Evolutionary conservation across 768 basidiomycete genomes (phyloP), one percentile per base, ranked within the genome.

Genomic region (Suillus variegatus): DNA sequence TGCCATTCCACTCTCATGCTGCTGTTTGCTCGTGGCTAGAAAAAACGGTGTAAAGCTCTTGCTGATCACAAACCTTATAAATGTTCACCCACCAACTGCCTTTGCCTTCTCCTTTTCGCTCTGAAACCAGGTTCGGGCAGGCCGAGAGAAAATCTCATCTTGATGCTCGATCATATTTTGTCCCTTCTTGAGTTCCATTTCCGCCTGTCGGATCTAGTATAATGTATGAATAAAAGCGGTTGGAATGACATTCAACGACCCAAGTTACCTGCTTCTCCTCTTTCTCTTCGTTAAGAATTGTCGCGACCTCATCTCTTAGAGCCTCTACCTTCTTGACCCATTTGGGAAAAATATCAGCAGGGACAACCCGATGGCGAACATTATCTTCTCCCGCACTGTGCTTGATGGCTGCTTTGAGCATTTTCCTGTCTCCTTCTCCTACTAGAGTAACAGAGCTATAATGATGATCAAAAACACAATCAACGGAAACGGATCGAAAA

Each of bases 101-200:
- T 85, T 86, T 67, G 82, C 77, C 80, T 92, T 98, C 71, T 97
- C 94, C 75, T 90, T 92, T 64, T 84, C 82, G 10, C 84, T 88
- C 79, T 98, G 97, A 84, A 99, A 99, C 97, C 97, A 99, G n/a
- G 95, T 98, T 70, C 97, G 85, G 20, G 95, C 94, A 6, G 97
- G 97, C 65, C 96, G 84, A 25, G 93, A 90, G 76, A 88, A 93
- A 70, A 99, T 99, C 79, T 99, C 97, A 13, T 83, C 86, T 76
- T 93, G 86, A 68, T 99, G 94, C 74, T 97, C 91, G 58, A 98
- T 87, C 84, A 99, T 88, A 75, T 99, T 99, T 78, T 97, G 86
- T 25, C 95, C 94, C 76, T 98, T 99, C 69, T 84, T 89, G 35
- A 99, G 73, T 76, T 99, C 94, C 95, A 99, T 97, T 77, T 99